Conservation (phyloP, 2,329 filamentous ascomycete genomes). For the Sclerotinia minor region DNA sequence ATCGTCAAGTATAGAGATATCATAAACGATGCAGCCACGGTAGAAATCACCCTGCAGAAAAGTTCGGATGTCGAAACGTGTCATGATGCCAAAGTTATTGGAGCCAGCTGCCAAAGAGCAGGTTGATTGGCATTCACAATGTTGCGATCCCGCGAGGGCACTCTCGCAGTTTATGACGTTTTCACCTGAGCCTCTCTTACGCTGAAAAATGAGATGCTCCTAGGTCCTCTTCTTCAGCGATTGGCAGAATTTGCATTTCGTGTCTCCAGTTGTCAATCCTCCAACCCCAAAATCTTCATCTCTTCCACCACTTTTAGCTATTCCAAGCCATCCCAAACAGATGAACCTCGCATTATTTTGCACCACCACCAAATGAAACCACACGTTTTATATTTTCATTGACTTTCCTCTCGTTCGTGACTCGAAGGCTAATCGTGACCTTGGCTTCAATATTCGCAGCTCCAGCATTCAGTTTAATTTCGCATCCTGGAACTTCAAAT, state of each 20-base stretch:
- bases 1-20: background rate
- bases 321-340: constrained; percentile 37
- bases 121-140: background rate
- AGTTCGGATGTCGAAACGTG: constrained; percentile 29
- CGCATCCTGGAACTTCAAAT: constrained; percentile 35
- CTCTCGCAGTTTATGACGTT: constrained; percentile 29
- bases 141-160: background rate
- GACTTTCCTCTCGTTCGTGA: constrained; percentile 35
- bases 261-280: constrained; percentile 32
- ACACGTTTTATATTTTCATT: constrained; percentile 34
- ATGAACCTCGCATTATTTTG: constrained; percentile 46
- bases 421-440: constrained; percentile 50
- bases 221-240: background rate
- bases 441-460: constrained; percentile 53
- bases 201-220: constrained; percentile 34
- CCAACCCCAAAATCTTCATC: constrained; percentile 33
- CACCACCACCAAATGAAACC: constrained; percentile 43
- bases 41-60: background rate
- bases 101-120: background rate
- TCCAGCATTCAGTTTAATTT: constrained; percentile 42
- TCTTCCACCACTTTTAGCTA: constrained; percentile 44
- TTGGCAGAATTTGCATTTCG: background rate
- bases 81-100: constrained; percentile 42
- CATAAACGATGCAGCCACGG: background rate
- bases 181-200: constrained; percentile 28